Conservation (phyloP, 2,329 filamentous ascomycete species). For the Fusarium humuli region DNA sequence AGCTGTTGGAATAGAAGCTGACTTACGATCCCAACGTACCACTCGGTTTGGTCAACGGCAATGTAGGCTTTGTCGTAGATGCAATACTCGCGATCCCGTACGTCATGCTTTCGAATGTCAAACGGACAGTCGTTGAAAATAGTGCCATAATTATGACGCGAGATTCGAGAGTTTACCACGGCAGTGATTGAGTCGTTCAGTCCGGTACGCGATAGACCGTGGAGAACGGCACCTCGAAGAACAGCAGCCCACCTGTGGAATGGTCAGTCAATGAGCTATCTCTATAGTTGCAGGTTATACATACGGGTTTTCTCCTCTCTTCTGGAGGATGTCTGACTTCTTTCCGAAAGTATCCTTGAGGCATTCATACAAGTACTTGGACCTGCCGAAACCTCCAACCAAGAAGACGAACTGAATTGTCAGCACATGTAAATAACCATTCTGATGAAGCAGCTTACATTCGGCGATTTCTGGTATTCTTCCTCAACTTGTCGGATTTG, state of each 20-base stretch:
- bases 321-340: conserved; percentile 49
- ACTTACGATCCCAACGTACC: conserved; percentile 48
- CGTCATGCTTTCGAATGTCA: conserved; percentile 21
- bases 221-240: conserved; percentile 50
- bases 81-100: conserved; percentile 37
- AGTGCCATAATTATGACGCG: conserved; percentile 48
- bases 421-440: background rate
- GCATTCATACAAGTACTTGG: conserved; percentile 45
- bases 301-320: conserved; percentile 49
- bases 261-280: background rate
- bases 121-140: conserved; percentile 28
- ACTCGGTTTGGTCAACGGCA: conserved; percentile 45
- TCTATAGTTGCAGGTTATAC: conserved; percentile 8
- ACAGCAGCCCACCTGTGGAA: conserved; percentile 52
- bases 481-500: conserved; percentile 47
- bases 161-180: conserved; percentile 45
- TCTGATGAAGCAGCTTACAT: conserved; percentile 36
- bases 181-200: conserved; percentile 21
- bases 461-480: conserved; percentile 42
- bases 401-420: conserved; percentile 52
- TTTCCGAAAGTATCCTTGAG: conserved; percentile 29
- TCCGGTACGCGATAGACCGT: conserved; percentile 34
- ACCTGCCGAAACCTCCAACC: conserved; percentile 56
- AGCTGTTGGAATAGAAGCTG: background rate
- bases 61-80: conserved; percentile 18